Base-by-base conservation (phyloP, 495 filamentous ascomycete species). In the Trichocladium uniseriatum region DNA sequence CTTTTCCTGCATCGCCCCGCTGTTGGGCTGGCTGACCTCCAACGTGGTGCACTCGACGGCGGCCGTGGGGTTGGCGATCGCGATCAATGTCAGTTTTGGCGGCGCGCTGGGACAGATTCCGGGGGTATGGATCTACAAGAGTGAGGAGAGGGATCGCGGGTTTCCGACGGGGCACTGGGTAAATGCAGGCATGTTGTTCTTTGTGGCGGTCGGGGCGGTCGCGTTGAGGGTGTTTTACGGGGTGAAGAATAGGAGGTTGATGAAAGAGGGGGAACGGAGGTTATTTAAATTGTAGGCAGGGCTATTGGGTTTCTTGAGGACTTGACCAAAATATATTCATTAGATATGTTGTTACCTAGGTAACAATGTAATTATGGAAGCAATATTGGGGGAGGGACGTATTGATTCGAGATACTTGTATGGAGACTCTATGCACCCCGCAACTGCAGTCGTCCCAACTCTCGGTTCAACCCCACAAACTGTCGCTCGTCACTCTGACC, bases 111-210 rank as follows among this genome's bases (percentile, higher is more conserved):
- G 82, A 5, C 81, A 86, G 59, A 84, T 86, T 20, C 78, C 79
- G 0, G 82, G 82, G 0, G 81, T 86, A 6, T 87, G 81, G 78
- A 84, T 86, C 36, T 87, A 85, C 62, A 82, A 81, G 54, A 66
- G 71, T 0, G 64, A 80, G 36, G 82, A 87, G 57, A 74, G 67
- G 13, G 62, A 65, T 29, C 59, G 38, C 5, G 83, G 83, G 0
- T 87, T 81, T 64, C 82, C 83, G 3, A 87, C 83, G 0, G 83
- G 82, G 1, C 81, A 75, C 45, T 77, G 70, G 70, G 66, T 64
- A 8, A 76, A 77, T 49, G 68, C 68, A 1, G 71, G 54, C 2
- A 58, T 76, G 42, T 46, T 76, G 18, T 64, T 74, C n/a, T 53
- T 75, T 52, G 72, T 74, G 0, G 56, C 65, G 1, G 55, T 52